These are phyloP conservation scores for Tetrapisispora pingtungensis DNA, from an alignment of 805 yeast species.

Conservation along the genomic window DNA sequence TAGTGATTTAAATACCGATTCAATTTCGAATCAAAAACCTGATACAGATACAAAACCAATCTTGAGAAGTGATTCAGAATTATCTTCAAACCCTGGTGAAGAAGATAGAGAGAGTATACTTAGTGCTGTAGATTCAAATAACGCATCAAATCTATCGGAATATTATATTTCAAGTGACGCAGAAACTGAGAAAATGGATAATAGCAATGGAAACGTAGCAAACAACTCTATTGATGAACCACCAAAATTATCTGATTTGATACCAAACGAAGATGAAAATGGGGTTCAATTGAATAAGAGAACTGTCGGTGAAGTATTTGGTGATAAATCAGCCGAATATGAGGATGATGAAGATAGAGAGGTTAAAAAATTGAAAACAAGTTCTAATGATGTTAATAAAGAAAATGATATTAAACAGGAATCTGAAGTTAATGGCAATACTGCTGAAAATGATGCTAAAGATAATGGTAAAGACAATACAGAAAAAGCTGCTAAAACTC, in stretches of 20 bases:
- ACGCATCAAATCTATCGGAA: slow-evolving; percentile 8
- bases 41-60: background rate
- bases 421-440: too few relatives aligned
- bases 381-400: background rate
- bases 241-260: slow-evolving; percentile 16
- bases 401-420: background rate
- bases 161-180: slow-evolving; percentile 53
- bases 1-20: background rate
- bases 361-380: slow-evolving; percentile 6
- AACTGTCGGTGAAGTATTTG: slow-evolving; percentile 25
- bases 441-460: slow-evolving; percentile 10
- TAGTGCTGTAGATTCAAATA: slow-evolving; percentile 18
- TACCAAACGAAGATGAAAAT: slow-evolving; percentile 5
- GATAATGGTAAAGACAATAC: too few relatives aligned
- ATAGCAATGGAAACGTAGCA: slow-evolving; percentile 58
- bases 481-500: too few relatives aligned
- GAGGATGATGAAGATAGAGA: background rate
- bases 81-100: slow-evolving; percentile 3
- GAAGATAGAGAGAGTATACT: slow-evolving; percentile 17
- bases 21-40: background rate
- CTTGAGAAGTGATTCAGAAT: background rate
- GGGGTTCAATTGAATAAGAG: slow-evolving; percentile 28
- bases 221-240: slow-evolving; percentile 10
- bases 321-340: background rate
- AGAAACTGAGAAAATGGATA: slow-evolving; percentile 86